Base-by-base conservation (phyloP, 805 yeast genomes). In the Candida alai region DNA sequence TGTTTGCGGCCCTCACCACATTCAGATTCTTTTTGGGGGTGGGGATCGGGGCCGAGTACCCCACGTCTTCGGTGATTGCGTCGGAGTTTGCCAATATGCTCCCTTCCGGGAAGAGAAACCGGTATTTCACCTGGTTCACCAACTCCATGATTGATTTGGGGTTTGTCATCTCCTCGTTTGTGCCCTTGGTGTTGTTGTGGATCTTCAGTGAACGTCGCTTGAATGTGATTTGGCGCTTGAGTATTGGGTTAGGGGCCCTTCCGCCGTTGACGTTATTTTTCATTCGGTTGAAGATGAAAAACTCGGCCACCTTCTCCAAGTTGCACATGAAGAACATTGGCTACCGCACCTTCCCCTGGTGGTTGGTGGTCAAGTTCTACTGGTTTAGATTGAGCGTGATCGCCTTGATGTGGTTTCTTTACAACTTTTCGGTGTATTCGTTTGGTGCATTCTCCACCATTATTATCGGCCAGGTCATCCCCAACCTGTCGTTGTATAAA, bases 21-120 rank as follows among this genome's bases (percentile, higher is more conserved):
- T 86, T 82, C 56, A 74, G 97, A 58, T 85, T 85, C 58, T 80
- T 89, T 61, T 65, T 89, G 34, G 97, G 97, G 62, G 68, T 86
- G 43, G 94, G 89, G 49, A 84, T 90, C 47, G 97, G 97, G 48
- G 89, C 94, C 30, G 97, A 89, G 62, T 89, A 89, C 54, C 95
- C 96, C 30, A 82, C 94, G 8, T 88, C 96, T 28, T 82, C 95
- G 7, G 90, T 89, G 14, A 94, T 95, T 23, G 85, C 94, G 47
- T 88, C 96, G 16, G 97, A 89, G 60, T 93, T 94, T 22, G 78
- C 93, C 29, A 78, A 84, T 36, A 62, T 75, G 42, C 64, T 88
- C 47, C 84, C 89, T 12, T 70, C 77, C 12, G 95, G 95, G 38
- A 70, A 73, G 40, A 81, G 97, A 67, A 87, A 89, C 64, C 73